A percentile compares a stretch with the other conserved stretches of the same genome.
phyloP scores from a whole-genome alignment of 1,139 yeast genomes.

The Keqinozyma sinolaborantium region DNA sequence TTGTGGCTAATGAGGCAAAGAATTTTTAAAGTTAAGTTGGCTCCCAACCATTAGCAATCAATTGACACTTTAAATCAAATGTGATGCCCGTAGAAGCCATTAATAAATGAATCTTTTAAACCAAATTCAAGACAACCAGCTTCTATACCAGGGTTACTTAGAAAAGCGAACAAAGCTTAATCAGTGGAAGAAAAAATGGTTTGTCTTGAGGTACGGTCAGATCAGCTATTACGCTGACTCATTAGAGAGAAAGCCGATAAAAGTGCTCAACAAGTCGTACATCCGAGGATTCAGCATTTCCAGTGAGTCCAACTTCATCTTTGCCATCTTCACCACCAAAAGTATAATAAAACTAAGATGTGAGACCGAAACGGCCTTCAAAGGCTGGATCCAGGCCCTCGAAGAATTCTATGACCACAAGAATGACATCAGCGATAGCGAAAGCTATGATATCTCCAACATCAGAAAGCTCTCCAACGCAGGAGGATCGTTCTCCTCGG shows the following conservation, averaged over 20 bases:
- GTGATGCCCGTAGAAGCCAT: not conserved
- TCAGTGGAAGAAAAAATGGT: constrained; percentile 54
- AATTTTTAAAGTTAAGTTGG: too few relatives aligned
- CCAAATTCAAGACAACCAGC: constrained; percentile 10
- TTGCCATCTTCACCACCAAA: constrained; percentile 38
- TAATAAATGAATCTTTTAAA: not conserved
- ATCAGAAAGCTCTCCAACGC: not conserved
- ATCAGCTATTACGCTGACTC: constrained; percentile 57
- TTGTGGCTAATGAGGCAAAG: not conserved
- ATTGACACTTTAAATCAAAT: not conserved
- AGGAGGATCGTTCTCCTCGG: not conserved
- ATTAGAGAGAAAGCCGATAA: constrained; percentile 52
- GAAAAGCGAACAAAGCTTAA: constrained; percentile 19
- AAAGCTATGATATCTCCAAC: constrained; percentile 1
- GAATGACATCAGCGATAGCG: not conserved
- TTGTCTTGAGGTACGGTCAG: constrained; percentile 53
- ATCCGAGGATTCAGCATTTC: constrained; percentile 23
- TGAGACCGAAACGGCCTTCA: constrained; percentile 26
- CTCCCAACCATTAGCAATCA: not conserved
- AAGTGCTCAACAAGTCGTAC: constrained; percentile 30
- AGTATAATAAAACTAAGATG: constrained; percentile 44
- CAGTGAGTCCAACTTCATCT: constrained; percentile 32
- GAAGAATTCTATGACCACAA: constrained; percentile 17
- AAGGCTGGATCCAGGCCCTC: constrained; percentile 39
- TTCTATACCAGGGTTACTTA: constrained; percentile 14